Evolutionary conservation across 2,329 filamentous ascomycete genomes (phyloP).

Genomic region (Pestalotiopsis sp.): DNA sequence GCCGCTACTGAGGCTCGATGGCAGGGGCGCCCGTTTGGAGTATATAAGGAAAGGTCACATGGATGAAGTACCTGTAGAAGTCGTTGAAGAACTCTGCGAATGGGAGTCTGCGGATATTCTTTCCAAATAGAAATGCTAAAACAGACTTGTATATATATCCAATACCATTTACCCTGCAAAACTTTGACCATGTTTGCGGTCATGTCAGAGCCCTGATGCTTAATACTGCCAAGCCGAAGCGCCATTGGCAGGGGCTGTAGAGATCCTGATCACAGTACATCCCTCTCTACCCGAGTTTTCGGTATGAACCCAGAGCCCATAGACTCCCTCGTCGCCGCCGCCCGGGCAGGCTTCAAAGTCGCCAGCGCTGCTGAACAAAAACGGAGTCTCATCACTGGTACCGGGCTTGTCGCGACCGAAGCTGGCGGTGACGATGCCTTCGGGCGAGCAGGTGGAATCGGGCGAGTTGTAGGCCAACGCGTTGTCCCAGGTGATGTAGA

Average conservation of each 20-base stretch:
- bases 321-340: background rate
- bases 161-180: background rate
- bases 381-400: background rate
- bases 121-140: background rate
- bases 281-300: background rate
- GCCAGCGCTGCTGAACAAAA: background rate
- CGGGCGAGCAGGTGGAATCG: background rate
- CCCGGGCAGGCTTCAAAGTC: background rate
- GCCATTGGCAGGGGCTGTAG: background rate
- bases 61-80: background rate
- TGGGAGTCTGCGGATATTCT: background rate
- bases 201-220: background rate
- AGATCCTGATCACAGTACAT: background rate
- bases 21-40: background rate
- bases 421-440: background rate
- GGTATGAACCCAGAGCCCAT: background rate
- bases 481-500: background rate
- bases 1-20: background rate
- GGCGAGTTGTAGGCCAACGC: background rate
- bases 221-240: background rate
- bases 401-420: background rate
- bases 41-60: background rate
- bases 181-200: background rate
- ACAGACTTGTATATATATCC: background rate
- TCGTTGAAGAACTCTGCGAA: background rate